Percentiles rank a stretch among this genome's conserved stretches.
Conservation (phyloP, 768 basidiomycete genomes). For the Mycena amicta region DNA sequence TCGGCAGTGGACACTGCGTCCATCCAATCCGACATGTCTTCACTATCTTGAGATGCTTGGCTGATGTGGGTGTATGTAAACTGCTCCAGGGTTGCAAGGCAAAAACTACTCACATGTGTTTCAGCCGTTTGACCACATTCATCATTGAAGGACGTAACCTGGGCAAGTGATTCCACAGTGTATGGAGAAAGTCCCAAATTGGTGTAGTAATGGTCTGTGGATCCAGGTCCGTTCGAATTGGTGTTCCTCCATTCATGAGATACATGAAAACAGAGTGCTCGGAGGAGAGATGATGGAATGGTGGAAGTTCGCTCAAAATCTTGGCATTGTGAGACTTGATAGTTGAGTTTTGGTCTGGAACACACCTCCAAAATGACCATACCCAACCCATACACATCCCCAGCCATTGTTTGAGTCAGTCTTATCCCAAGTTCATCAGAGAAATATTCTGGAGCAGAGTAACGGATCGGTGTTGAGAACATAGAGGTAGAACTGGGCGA, state of each 20-base stretch:
- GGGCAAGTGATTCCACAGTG: too few relatives aligned
- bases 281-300: not conserved
- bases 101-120: too few relatives aligned
- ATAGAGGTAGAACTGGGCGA: not conserved
- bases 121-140: too few relatives aligned
- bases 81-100: too few relatives aligned
- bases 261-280: constrained; percentile 1
- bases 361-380: constrained; percentile 5
- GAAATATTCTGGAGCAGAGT: constrained; percentile 1
- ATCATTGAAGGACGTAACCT: too few relatives aligned
- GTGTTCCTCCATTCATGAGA: not conserved
- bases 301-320: not conserved
- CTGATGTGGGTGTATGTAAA: too few relatives aligned
- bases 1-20: too few relatives aligned
- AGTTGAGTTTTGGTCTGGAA: too few relatives aligned
- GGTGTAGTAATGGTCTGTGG: too few relatives aligned
- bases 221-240: not conserved
- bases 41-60: too few relatives aligned
- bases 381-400: constrained; percentile 1
- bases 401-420: not conserved
- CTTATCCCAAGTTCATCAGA: not conserved
- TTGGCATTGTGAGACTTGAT: not conserved
- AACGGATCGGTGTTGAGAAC: not conserved
- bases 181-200: too few relatives aligned
- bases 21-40: too few relatives aligned